Base-by-base conservation (phyloP, 75 land plant genomes). In the Gnetum montanum region DNA sequence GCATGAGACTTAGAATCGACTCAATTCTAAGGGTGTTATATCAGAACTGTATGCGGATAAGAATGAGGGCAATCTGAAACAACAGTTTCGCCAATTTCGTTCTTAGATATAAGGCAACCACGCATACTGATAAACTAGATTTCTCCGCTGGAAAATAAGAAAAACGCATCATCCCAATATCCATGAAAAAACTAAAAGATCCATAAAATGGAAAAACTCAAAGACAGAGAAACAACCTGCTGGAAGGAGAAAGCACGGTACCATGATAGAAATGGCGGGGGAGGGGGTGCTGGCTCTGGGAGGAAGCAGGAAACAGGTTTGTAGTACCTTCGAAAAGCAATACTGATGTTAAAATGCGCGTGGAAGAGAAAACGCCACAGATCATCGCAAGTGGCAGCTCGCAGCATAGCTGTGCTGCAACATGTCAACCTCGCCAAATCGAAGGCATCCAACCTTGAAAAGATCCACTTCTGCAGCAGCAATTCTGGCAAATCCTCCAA, bases 171-270 rank as follows among this genome's bases (percentile, higher is more conserved):
- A n/a, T n/a, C n/a, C n/a, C n/a, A n/a, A n/a, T n/a, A n/a, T n/a
- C n/a, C n/a, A n/a, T n/a, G n/a, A n/a, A n/a, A n/a, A n/a, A n/a
- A n/a, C n/a, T n/a, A n/a, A n/a, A n/a, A n/a, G n/a, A n/a, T n/a
- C n/a, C n/a, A n/a, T n/a, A n/a, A n/a, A n/a, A n/a, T n/a, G n/a
- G n/a, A n/a, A n/a, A n/a, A n/a, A n/a, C n/a, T n/a, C n/a, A n/a
- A n/a, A n/a, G n/a, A n/a, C n/a, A n/a, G n/a, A n/a, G n/a, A n/a
- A n/a, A n/a, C n/a, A n/a, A 60, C 63, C 63, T 60, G 63, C 31
- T 60, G 50, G 34, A 16, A 60, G 62, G 59, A 53, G 63, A 60
- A 60, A 11, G 33, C 34, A 28, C 31, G 54, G 34, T 60, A 59
- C 63, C 63, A 60, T 24, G 63, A 57, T 16, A 15, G 31, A 58